Evolutionary conservation across 2,329 filamentous ascomycete species (phyloP), one percentile per base, ranked within the genome.

Genomic region (Stagonosporopsis vannaccii): DNA sequence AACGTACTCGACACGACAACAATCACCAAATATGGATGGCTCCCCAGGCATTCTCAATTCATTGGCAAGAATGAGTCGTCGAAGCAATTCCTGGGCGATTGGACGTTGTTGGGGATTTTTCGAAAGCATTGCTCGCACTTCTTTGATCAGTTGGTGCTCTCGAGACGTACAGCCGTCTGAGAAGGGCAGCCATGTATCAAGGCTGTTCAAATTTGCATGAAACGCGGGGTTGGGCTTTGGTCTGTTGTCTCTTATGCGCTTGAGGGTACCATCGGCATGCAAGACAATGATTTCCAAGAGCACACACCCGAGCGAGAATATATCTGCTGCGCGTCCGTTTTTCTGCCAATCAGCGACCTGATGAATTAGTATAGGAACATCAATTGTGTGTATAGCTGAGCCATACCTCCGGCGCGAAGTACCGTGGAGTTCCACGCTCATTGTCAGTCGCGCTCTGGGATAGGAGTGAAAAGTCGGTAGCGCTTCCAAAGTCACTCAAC

Each of bases 221-320:
- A 44, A 51, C 2, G 32, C 39, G 1, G 32, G 1, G 5, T 23
- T 13, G 2, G 17, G n/a, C 7, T 1, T 25, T 1, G 32, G 19
- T 4, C 13, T 13, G 6, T 23, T 23, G 22, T 83, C 81, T 2
- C 84, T 81, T 50, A 86, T 84, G 58, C 87, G 85, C 68, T 90
- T 88, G 56, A 91, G 75, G 36, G 89, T 77, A 66, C 54, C 50
- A n/a, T 43, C 42, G 8, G 32, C 6, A 9, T 58, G 47, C 7
- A 90, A 85, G 19, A 85, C 86, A 20, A 91, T 68, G 35, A 92
- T 81, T 61, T 92, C 89, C 7, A 91, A 80, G 58, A 89, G 87
- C 49, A 92, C 81, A 70, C 88, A 90, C 12, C 86, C 89, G 1
- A 92, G 79, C 2, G 87, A 90, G 75, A 89, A 92, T 26, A 92